Conservation (phyloP, 495 filamentous ascomycete species). For the Annulohypoxylon bovei region DNA sequence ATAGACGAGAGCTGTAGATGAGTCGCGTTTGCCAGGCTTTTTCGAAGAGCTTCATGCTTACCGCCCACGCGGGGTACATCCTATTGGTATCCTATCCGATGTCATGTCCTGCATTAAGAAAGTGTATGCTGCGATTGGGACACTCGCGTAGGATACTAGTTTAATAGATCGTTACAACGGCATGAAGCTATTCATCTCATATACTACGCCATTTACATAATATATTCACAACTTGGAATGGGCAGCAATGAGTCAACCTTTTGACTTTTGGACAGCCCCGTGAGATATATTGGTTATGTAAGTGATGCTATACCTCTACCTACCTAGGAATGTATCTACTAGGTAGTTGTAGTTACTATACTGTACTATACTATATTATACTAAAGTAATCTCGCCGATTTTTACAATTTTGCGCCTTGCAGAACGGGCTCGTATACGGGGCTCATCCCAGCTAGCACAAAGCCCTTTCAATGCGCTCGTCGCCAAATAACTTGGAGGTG, state of each 20-base stretch:
- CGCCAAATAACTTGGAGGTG: constrained; percentile 21
- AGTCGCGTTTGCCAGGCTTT: constrained; percentile 26
- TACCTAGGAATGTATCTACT: no score
- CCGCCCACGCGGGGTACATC: constrained; percentile 38
- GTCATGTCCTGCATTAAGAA: constrained; percentile 3
- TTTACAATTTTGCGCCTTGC: not conserved
- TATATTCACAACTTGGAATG: not conserved
- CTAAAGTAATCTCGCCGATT: constrained; percentile 3
- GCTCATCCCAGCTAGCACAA: not conserved
- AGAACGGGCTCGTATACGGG: not conserved
- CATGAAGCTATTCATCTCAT: not conserved
- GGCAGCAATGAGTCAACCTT: not conserved
- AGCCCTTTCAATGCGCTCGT: not conserved
- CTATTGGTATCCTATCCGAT: constrained; percentile 28
- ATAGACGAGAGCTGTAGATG: constrained; percentile 30
- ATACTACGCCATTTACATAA: not conserved
- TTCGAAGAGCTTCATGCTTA: not conserved
- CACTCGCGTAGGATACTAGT: not conserved
- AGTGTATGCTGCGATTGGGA: constrained; percentile 1
- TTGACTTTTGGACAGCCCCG: not conserved
- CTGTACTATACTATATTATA: not conserved
- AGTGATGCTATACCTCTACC: not conserved
- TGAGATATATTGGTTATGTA: no score
- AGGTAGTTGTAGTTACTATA: no score
- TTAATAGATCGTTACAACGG: not conserved